These are phyloP conservation scores for Tulasnella sp. DNA, from an alignment of 768 basidiomycete species.

Conservation along the genomic window DNA sequence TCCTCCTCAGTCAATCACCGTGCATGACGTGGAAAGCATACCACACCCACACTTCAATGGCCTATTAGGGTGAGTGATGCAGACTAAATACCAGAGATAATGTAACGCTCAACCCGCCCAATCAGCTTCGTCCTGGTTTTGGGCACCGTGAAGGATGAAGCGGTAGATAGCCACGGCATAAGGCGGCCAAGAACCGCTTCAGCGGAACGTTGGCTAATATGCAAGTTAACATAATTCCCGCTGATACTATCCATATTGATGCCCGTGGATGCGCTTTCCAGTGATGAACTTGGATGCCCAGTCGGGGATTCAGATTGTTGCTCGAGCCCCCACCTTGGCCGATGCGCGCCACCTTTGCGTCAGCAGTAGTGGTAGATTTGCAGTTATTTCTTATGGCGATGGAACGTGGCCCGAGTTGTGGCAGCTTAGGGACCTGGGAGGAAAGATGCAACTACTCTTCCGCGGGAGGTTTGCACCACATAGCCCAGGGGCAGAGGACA, in stretches of 20 bases:
- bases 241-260: neutral
- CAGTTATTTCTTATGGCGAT: slow-evolving; percentile 68
- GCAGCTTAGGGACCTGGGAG: slow-evolving; percentile 53
- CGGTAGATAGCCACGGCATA: slow-evolving; percentile 49
- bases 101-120: neutral
- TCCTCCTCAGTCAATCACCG: no score
- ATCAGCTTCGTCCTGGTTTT: neutral
- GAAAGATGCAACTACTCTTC: neutral
- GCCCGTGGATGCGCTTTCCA: slow-evolving; percentile 45
- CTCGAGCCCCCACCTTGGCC: slow-evolving; percentile 67
- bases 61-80: neutral
- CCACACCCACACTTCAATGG: neutral
- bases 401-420: slow-evolving; percentile 76
- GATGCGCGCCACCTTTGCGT: slow-evolving; percentile 68
- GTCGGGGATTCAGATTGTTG: slow-evolving; percentile 64
- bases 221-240: slow-evolving; percentile 36
- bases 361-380: slow-evolving; percentile 56
- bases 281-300: slow-evolving; percentile 40
- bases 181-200: slow-evolving; percentile 60
- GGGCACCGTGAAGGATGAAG: neutral
- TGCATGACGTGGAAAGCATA: no score
- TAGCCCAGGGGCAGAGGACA: slow-evolving; percentile 63
- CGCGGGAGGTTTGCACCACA: slow-evolving; percentile 45
- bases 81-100: no score
- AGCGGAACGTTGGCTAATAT: slow-evolving; percentile 65